Evolutionary conservation across 2,329 filamentous ascomycete species (phyloP).

Genomic region (Escovopsis weberi): DNA sequence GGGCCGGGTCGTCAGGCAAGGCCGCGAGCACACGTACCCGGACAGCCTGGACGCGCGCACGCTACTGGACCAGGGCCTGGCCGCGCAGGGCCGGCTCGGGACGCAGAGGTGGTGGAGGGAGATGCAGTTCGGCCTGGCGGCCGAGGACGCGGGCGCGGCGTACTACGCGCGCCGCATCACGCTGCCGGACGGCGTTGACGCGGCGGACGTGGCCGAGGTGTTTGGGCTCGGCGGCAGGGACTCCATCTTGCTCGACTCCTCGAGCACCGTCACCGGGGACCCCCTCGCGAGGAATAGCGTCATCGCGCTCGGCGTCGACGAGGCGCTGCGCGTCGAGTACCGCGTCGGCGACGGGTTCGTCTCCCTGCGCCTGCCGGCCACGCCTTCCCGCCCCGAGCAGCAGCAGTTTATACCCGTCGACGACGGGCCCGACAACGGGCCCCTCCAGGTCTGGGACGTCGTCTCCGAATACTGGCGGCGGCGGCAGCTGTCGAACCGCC

Average conservation of each 20-base stretch:
- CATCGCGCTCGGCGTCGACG: slow-evolving; percentile 48
- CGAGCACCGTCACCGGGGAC: slow-evolving; percentile 33
- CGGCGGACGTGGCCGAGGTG: slow-evolving; percentile 40
- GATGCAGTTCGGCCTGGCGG: slow-evolving; percentile 14
- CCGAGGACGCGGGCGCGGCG: slow-evolving; percentile 13
- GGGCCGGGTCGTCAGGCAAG: slow-evolving; percentile 5
- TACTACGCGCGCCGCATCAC: slow-evolving; percentile 28
- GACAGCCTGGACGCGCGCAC: slow-evolving; percentile 12
- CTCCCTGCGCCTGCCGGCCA: slow-evolving; percentile 13
- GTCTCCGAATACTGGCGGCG: slow-evolving; percentile 29
- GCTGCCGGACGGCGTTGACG: slow-evolving; percentile 31
- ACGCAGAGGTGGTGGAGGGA: slow-evolving; percentile 12
- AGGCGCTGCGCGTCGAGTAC: slow-evolving; percentile 44
- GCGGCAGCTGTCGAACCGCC: slow-evolving; percentile 10
- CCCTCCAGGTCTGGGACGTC: slow-evolving; percentile 33
- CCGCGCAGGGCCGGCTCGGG: slow-evolving; percentile 10
- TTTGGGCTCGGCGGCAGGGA: slow-evolving; percentile 25
- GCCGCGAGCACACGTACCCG: slow-evolving; percentile 1
- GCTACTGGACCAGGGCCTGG: slow-evolving; percentile 3
- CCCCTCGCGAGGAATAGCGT: slow-evolving; percentile 50
- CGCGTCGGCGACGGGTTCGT: slow-evolving; percentile 31
- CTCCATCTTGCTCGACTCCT: slow-evolving; percentile 44
- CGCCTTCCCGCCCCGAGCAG: slow-evolving; percentile 7
- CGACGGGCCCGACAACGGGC: slow-evolving; percentile 12
- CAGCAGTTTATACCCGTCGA: slow-evolving; percentile 15